Evolutionary conservation across 495 filamentous ascomycete genomes (phyloP).

Genomic region (Friedmanniomyces simplex): DNA sequence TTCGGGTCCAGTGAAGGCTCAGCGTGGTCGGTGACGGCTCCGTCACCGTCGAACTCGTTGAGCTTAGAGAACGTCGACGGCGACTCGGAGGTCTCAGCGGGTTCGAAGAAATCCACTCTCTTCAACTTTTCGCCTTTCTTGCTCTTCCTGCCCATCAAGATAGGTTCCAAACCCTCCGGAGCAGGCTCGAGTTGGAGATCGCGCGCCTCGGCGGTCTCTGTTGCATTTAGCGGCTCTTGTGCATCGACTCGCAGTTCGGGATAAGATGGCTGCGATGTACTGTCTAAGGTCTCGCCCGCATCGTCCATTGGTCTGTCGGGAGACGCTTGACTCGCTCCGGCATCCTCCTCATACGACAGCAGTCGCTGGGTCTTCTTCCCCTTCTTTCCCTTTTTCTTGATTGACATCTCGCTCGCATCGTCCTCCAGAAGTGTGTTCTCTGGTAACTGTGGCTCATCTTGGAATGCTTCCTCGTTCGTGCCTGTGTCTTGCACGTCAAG

Average conservation of each 20-base stretch:
- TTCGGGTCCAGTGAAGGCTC: too few relatives aligned
- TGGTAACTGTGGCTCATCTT: too few relatives aligned
- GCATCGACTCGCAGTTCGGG: too few relatives aligned
- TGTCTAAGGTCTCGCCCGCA: too few relatives aligned
- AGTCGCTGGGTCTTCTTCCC: not conserved
- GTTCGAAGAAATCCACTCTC: conserved; percentile 12
- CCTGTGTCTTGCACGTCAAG: too few relatives aligned
- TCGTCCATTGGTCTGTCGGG: too few relatives aligned
- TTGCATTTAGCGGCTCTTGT: too few relatives aligned
- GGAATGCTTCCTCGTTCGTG: too few relatives aligned
- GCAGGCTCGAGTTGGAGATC: not conserved
- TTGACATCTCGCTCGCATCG: not conserved
- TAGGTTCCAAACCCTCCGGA: not conserved
- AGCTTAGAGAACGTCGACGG: not conserved
- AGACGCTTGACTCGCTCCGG: not conserved
- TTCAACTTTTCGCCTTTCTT: conserved; percentile 22
- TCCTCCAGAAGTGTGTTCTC: too few relatives aligned
- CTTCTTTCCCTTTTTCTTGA: not conserved
- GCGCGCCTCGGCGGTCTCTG: not conserved
- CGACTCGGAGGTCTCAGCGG: not conserved
- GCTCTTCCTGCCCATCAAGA: not conserved
- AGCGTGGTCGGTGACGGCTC: not conserved
- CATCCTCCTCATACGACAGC: not conserved
- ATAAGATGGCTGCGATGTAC: too few relatives aligned
- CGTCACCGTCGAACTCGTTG: not conserved